Evolutionary conservation across 345 rosid species (phyloP).

Genomic region (Lagerstroemia speciosa): DNA sequence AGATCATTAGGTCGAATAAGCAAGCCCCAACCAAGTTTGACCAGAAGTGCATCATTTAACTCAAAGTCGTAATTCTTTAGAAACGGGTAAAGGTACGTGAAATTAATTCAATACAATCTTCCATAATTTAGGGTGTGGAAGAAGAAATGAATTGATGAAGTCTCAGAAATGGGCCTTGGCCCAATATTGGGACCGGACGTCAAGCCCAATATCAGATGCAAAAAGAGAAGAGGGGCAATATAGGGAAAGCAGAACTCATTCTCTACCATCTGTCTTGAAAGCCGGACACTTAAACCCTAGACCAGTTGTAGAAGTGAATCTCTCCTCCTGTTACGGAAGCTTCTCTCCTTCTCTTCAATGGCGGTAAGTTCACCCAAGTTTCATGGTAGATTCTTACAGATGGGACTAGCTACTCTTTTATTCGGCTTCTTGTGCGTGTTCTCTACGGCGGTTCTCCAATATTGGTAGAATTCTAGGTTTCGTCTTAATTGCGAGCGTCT

Average conservation of each 20-base stretch:
- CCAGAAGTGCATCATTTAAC: too few species aligned
- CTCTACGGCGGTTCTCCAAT: background rate
- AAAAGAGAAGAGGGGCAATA: background rate
- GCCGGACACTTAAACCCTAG: background rate
- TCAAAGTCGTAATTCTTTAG: too few species aligned
- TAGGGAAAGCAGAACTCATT: background rate
- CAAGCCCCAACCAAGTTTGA: too few species aligned
- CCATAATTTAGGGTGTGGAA: too few species aligned
- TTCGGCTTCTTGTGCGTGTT: background rate
- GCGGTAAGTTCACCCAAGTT: background rate
- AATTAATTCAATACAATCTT: too few species aligned
- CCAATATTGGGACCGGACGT: too few species aligned
- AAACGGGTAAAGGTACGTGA: too few species aligned
- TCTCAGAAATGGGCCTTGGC: too few species aligned
- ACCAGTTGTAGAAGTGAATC: background rate
- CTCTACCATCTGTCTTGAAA: background rate
- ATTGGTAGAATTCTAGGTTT: background rate
- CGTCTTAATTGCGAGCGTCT: background rate
- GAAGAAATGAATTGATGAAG: too few species aligned
- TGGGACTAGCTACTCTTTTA: background rate
- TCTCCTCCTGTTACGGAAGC: background rate
- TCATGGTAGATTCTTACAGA: too few species aligned
- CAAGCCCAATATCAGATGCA: too few species aligned
- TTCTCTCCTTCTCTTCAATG: background rate
- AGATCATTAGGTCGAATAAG: too few species aligned